These are phyloP conservation scores for Taiozyma sp. DNA, from an alignment of 1,139 yeast species.

Conservation along the genomic window DNA sequence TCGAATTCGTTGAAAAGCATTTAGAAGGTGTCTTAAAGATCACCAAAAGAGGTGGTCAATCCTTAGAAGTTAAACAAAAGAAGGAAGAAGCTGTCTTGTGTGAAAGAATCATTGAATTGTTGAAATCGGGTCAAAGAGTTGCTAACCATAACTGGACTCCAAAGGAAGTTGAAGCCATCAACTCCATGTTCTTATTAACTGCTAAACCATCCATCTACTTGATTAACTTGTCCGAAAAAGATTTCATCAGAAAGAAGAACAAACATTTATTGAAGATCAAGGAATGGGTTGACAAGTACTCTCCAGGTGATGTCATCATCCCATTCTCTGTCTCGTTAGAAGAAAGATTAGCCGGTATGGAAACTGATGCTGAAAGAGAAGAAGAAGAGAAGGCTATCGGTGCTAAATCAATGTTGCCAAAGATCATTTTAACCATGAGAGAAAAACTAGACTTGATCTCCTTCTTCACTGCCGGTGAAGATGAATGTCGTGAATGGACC, in stretches of 20 bases:
- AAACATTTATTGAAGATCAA: slow-evolving; percentile 87
- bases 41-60: slow-evolving; percentile 93
- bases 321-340: slow-evolving; percentile 93
- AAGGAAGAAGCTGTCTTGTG: slow-evolving; percentile 88
- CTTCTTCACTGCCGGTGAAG: slow-evolving; percentile 82
- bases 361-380: slow-evolving; percentile 83
- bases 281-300: slow-evolving; percentile 93
- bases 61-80: slow-evolving; percentile 90
- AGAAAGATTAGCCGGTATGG: slow-evolving; percentile 89
- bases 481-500: slow-evolving; percentile 88
- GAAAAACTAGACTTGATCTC: slow-evolving; percentile 77
- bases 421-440: slow-evolving; percentile 82
- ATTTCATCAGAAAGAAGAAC: slow-evolving; percentile 96
- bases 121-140: slow-evolving; percentile 84
- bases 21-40: slow-evolving; percentile 83
- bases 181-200: slow-evolving; percentile 82
- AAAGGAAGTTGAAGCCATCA: slow-evolving; percentile 87
- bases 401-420: slow-evolving; percentile 83
- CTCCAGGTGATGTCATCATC: slow-evolving; percentile 92
- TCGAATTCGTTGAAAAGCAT: slow-evolving; percentile 90
- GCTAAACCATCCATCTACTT: slow-evolving; percentile 96
- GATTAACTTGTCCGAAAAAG: slow-evolving; percentile 90
- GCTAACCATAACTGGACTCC: slow-evolving; percentile 88
- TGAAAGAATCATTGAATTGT: slow-evolving; percentile 65
- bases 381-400: slow-evolving; percentile 87